Evolutionary conservation across 2,329 filamentous ascomycete genomes (phyloP).

Genomic region (Penicillium rolfsii): DNA sequence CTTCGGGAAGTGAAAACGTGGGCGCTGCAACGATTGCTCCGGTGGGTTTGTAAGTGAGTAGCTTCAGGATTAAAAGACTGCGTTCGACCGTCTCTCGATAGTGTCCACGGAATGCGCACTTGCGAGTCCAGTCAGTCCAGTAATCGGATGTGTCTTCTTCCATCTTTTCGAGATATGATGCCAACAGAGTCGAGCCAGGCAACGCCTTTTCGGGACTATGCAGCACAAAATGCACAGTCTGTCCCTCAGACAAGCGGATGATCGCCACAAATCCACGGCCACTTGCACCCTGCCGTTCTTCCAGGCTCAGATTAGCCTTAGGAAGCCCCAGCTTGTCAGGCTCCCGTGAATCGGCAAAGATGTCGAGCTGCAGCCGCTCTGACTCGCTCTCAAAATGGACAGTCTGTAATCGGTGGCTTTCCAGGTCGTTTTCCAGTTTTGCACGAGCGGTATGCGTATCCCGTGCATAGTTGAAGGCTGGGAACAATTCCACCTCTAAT

Average conservation of each 20-base stretch:
- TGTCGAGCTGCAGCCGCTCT: slow-evolving; percentile 67
- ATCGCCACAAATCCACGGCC: slow-evolving; percentile 66
- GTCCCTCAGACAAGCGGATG: slow-evolving; percentile 65
- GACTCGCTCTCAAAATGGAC: slow-evolving; percentile 65
- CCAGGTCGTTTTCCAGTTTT: slow-evolving; percentile 42
- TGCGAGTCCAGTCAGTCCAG: slow-evolving; percentile 74
- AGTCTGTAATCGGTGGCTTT: slow-evolving; percentile 56
- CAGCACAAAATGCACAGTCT: slow-evolving; percentile 70
- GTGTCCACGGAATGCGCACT: slow-evolving; percentile 70
- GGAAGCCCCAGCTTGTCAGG: slow-evolving; percentile 52
- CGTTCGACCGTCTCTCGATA: slow-evolving; percentile 73
- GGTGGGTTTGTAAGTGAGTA: slow-evolving; percentile 77
- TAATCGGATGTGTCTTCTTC: slow-evolving; percentile 72
- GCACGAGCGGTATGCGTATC: slow-evolving; percentile 56
- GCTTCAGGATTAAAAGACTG: slow-evolving; percentile 73
- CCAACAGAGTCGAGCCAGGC: slow-evolving; percentile 62
- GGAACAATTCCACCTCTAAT: slow-evolving; percentile 71
- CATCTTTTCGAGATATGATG: slow-evolving; percentile 60
- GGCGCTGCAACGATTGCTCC: slow-evolving; percentile 77
- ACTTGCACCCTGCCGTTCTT: slow-evolving; percentile 55
- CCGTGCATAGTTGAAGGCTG: slow-evolving; percentile 71
- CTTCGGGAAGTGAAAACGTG: slow-evolving; percentile 76
- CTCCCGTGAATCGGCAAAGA: slow-evolving; percentile 66
- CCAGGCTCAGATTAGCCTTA: slow-evolving; percentile 59
- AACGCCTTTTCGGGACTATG: slow-evolving; percentile 64